Evolutionary conservation across 805 yeast species (phyloP), one percentile per base, ranked within the genome.

Genomic region (Brettanomyces bruxellensis): DNA sequence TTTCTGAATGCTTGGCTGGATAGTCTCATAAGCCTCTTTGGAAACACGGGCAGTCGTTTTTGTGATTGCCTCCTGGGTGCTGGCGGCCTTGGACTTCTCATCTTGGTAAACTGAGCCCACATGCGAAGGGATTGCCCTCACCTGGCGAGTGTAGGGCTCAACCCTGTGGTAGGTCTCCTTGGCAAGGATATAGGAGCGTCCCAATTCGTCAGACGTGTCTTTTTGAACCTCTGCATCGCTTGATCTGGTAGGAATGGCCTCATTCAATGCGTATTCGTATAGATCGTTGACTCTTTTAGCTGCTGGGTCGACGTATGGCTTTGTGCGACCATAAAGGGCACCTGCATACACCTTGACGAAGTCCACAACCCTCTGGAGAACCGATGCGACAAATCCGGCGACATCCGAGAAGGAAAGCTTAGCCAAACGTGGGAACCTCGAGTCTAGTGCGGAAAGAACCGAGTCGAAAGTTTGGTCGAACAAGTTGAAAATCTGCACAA

Each of bases 21-120:
- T 53, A 5, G 60, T 48, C 23, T 53, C 55, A 42, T 55, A 56
- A 3, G 69, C 70, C 51, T 67, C 70, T 38, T 52, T 56, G 2
- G 71, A 65, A 37, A 68, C 58, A 44, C 62, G 59, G 49, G 64
- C 58, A 23, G 71, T 62, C 14, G 72, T 62, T 41, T 65, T 62
- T 2, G 65, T 62, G n/a, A 68, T 52, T 2, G 69, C 70, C 25
- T 55, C 55, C 12, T 67, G 54, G 14, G 67, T 50, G 3, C 65
- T 51, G 1, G 57, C 50, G 4, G 55, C 50, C 25, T 65, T 60
- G 12, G 55, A 51, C 44, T 54, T 53, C 48, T 66, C 68, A 14
- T 54, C 52, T 13, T 49, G 37, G 51, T 65, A 68, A 25, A 60
- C 58, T 22, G 53, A 54, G n/a, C 55, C 43, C 32, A 66, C 63